Base-by-base conservation (phyloP, 192 early-diverging fungal species). In the Chytriomyces sp. region DNA sequence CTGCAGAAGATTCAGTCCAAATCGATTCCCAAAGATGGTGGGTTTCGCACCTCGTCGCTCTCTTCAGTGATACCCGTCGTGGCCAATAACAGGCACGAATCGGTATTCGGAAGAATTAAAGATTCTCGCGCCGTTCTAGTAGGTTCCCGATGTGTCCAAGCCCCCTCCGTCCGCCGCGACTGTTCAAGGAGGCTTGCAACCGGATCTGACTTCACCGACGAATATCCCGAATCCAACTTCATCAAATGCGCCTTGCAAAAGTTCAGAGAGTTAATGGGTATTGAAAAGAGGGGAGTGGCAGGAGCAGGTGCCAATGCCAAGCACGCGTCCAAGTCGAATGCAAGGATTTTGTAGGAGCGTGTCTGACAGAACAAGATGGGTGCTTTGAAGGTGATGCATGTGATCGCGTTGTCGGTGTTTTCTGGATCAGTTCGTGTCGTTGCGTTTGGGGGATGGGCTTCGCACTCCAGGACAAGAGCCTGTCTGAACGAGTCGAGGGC, bases 261-360 rank as follows among this genome's bases (percentile, higher is more conserved):
- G 52, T 68, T 68, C 10, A 68, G 52, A 6, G 52, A 54, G 65
- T 68, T 68, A 10, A 56, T 68, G 32, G 65, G 65, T 5, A 68
- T 8, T 8, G 41, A 33, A 52, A 14, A 56, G 32, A 52, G 5
- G 17, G 65, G 65, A 4, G 56, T 28, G n/a, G 44, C 44, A 49
- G 44, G 44, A 49, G 44, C 44, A 49, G 44, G 12, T 14, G 44
- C 44, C 19, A 28, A 59, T 14, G 40, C 36, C 28, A 64, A 33
- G 39, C 7, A 8, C 14, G 22, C 6, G 19, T 41, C 14, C 2
- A 64, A 31, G 39, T 64, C 39, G 28, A 41, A 64, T 6, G 49
- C 39, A 25, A 12, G 32, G 59, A 61, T 30, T 1, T 17, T 17
- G 40, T 44, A 64, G 40, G 36, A 19, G 22, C n/a, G 25, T 2